Base-by-base conservation (phyloP, 257 asterid genomes). In the Striga asiatica region DNA sequence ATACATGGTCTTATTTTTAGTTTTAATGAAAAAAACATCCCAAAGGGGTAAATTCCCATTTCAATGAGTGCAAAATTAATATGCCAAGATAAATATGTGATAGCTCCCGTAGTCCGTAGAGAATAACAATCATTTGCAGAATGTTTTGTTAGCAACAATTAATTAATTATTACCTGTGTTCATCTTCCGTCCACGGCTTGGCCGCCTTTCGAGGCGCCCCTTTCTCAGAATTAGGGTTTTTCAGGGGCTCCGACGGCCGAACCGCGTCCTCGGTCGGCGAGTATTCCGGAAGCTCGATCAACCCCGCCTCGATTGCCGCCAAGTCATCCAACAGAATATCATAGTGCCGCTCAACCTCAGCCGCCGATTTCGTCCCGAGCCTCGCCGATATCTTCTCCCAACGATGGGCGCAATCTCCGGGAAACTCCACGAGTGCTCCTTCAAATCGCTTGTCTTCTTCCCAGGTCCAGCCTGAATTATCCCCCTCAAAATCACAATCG, bases 151-250 rank as follows among this genome's bases (percentile, higher is more conserved):
- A n/a, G n/a, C n/a, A n/a, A n/a, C n/a, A n/a, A n/a, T n/a, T n/a
- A n/a, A n/a, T n/a, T n/a, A n/a, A n/a, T n/a, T n/a, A n/a, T 9
- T 35, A 73, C 79, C 71, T 73, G 22, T 73, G 79, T 38, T 73
- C 79, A 4, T 73, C 70, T 25, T 69, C 75, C 1, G 75, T 65
- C 79, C 79, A 73, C 8, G 79, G 65, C 9, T 35, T 69, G 0
- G 75, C 75, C 2, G 28, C 66, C 58, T 58, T 69, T 39, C 75
- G 60, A 66, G 47, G 62, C 22, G 12, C 43, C 11, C 1, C 66
- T 14, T 54, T 64, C 41, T 42, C 73, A 27, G 34, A 6, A 10
- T 56, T 47, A 46, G 63, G 60, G 61, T 34, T 51, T 60, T 37
- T 39, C 23, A 2, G 29, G 28, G 51, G 10, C 11, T 41, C 64